Conservation (phyloP, 768 basidiomycete species). For the Galerina sulciceps region DNA sequence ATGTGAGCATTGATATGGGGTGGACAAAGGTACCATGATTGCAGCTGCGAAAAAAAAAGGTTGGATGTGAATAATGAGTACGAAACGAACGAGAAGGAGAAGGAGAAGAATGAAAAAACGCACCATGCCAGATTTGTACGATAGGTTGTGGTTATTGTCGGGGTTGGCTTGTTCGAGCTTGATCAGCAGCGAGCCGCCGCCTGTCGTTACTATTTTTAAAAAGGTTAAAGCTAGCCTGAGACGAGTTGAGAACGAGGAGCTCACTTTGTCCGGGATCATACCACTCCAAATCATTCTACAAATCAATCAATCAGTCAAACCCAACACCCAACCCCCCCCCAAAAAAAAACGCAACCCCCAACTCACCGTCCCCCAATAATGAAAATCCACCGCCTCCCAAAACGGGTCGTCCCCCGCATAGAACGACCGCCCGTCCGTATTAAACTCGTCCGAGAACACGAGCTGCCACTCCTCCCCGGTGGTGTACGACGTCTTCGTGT, state of each 20-base stretch:
- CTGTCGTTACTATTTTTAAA: slow-evolving; percentile 60
- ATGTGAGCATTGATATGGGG: too few relatives aligned
- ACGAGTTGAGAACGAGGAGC: not conserved
- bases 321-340: not conserved
- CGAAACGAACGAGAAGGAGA: not conserved
- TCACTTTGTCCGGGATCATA: slow-evolving; percentile 52
- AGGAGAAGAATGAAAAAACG: slow-evolving; percentile 19
- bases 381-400: slow-evolving; percentile 52
- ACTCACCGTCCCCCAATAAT: slow-evolving; percentile 59
- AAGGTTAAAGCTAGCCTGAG: not conserved
- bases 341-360: slow-evolving; percentile 12
- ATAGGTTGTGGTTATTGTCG: slow-evolving; percentile 57
- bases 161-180: slow-evolving; percentile 55
- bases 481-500: slow-evolving; percentile 52
- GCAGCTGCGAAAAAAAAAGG: slow-evolving; percentile 23
- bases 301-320: too few relatives aligned
- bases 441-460: slow-evolving; percentile 72
- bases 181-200: slow-evolving; percentile 68
- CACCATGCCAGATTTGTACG: slow-evolving; percentile 54
- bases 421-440: slow-evolving; percentile 63
- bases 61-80: too few relatives aligned
- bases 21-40: slow-evolving; percentile 27
- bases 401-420: slow-evolving; percentile 64
- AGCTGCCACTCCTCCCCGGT: slow-evolving; percentile 48
- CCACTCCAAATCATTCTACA: slow-evolving; percentile 67